Conservation (phyloP, 73 alveolate species). For the Paramecium sonneborni region DNA sequence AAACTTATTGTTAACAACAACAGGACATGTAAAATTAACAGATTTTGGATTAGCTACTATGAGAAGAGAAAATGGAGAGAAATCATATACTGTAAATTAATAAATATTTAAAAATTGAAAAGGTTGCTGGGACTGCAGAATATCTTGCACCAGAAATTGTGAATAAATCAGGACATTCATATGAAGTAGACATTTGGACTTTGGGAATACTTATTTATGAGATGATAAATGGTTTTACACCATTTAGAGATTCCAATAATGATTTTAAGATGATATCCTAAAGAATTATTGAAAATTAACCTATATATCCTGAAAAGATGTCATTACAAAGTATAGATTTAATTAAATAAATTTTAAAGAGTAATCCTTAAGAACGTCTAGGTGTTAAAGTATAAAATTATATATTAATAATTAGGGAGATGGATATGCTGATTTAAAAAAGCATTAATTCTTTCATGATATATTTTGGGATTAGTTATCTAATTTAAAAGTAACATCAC, state of each 20-base stretch:
- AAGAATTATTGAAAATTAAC: background rate
- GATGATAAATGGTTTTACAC: conserved; percentile 65
- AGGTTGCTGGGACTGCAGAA: conserved; percentile 81
- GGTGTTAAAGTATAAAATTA: background rate
- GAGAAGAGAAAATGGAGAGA: conserved; percentile 63
- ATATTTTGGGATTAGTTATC: conserved; percentile 38
- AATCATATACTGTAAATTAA: conserved; percentile 62
- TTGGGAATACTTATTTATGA: conserved; percentile 58
- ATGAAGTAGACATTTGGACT: conserved; percentile 63
- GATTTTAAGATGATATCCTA: background rate
- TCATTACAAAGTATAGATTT: background rate
- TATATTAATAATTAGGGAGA: background rate
- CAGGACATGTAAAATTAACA: conserved; percentile 76
- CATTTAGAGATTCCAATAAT: conserved; percentile 48
- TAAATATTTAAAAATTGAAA: background rate
- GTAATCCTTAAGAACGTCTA: conserved; percentile 11
- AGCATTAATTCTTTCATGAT: conserved; percentile 9
- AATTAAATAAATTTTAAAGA: background rate
- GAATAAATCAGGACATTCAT: conserved; percentile 56
- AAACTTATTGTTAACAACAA: conserved; percentile 64
- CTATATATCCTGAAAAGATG: conserved; percentile 23
- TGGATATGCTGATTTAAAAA: conserved; percentile 25
- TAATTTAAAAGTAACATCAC: background rate
- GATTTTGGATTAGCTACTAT: conserved; percentile 75
- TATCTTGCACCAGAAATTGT: conserved; percentile 82